Percentiles rank a stretch among this genome's conserved stretches.
Evolutionary conservation across 768 basidiomycete species (phyloP).

Genomic region (Tylopilus plumbeoviolaceoides): DNA sequence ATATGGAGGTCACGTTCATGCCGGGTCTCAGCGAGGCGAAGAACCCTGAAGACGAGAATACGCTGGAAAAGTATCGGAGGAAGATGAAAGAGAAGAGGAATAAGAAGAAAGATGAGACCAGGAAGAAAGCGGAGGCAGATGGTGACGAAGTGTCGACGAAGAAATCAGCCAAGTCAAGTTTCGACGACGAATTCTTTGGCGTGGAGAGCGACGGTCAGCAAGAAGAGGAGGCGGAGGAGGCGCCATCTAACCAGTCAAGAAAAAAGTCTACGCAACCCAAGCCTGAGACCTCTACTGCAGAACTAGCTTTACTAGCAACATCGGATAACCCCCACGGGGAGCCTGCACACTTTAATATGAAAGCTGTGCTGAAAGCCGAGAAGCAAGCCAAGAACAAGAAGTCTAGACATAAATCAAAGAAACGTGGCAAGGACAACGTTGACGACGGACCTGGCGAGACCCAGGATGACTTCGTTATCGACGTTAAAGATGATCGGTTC

Average conservation of each 20-base stretch:
- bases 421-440: conserved; percentile 23
- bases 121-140: conserved; percentile 33
- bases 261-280: conserved; percentile 21
- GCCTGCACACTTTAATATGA: conserved; percentile 85
- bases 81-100: conserved; percentile 89
- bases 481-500: conserved; percentile 88
- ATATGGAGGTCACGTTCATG: conserved; percentile 95
- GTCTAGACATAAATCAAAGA: conserved; percentile 34
- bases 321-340: conserved; percentile 52
- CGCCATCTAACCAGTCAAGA: conserved; percentile 16
- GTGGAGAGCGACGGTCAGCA: conserved; percentile 29
- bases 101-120: conserved; percentile 67
- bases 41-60: conserved; percentile 69
- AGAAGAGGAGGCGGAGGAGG: conserved; percentile 28
- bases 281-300: conserved; percentile 40
- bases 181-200: conserved; percentile 74
- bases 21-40: conserved; percentile 68
- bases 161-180: neutral
- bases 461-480: conserved; percentile 77
- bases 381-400: conserved; percentile 48
- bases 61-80: conserved; percentile 82
- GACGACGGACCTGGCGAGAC: conserved; percentile 56
- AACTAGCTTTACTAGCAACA: conserved; percentile 59
- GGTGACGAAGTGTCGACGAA: conserved; percentile 19
- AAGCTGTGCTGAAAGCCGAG: conserved; percentile 82